A percentile compares a stretch with the other conserved stretches of the same genome.
These are phyloP conservation scores for Thraustotheca clavata DNA, from an alignment of 352 stramenopile genomes.

Conservation along the genomic window DNA sequence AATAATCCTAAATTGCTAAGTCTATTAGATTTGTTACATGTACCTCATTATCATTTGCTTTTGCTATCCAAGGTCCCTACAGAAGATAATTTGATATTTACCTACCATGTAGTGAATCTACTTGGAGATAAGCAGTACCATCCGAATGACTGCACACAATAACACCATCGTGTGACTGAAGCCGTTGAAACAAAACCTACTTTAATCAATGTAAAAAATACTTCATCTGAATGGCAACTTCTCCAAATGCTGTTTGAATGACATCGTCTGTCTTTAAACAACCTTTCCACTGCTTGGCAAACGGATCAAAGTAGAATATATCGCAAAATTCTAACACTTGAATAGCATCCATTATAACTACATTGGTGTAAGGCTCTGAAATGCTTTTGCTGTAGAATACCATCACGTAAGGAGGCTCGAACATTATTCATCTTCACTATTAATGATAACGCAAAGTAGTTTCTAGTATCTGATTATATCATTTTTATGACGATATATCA, in stretches of 20 bases:
- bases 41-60: too few relatives aligned
- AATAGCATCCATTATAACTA: conserved; percentile 48
- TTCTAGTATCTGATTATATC: too few relatives aligned
- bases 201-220: not conserved
- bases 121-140: conserved; percentile 38
- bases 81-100: too few relatives aligned
- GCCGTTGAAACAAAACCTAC: conserved; percentile 34
- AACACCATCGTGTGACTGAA: conserved; percentile 40
- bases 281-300: conserved; percentile 32
- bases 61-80: too few relatives aligned
- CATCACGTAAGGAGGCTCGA: conserved; percentile 9
- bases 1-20: too few relatives aligned
- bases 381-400: not conserved
- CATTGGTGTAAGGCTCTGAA: not conserved
- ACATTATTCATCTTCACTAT: conserved; percentile 8
- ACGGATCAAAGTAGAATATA: conserved; percentile 42
- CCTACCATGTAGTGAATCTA: conserved; percentile 17
- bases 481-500: not conserved
- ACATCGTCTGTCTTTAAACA: conserved; percentile 31
- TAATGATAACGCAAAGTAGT: not conserved
- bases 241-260: conserved; percentile 44
- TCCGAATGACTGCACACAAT: conserved; percentile 40
- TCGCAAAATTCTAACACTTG: conserved; percentile 37
- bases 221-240: conserved; percentile 23
- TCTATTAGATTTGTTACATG: too few relatives aligned